A percentile compares a stretch with the other conserved stretches of the same genome.
Evolutionary conservation across 371 early-diverging fungal species (phyloP).

Genomic region (Spraguea lophii): DNA sequence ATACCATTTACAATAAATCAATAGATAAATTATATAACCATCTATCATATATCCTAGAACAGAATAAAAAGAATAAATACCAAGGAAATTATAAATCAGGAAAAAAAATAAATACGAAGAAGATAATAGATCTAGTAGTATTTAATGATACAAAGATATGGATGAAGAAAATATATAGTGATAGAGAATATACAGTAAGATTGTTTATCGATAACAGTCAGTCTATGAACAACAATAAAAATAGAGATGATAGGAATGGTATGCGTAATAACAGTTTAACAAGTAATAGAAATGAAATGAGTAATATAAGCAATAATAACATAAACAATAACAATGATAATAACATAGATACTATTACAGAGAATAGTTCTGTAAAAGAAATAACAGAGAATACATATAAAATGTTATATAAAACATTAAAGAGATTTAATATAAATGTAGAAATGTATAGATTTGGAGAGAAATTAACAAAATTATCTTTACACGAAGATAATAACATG

Average conservation of each 20-base stretch:
- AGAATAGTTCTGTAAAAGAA: neutral
- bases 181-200: constrained; percentile 86
- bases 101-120: constrained; percentile 95
- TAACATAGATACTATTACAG: neutral
- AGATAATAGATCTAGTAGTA: constrained; percentile 93
- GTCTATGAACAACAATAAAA: constrained; percentile 54
- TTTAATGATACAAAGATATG: constrained; percentile 94
- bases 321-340: constrained; percentile 15
- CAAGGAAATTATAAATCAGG: constrained; percentile 95
- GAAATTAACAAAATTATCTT: neutral
- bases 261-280: too few species aligned
- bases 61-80: constrained; percentile 76
- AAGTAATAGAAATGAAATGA: constrained; percentile 40
- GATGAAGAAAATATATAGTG: constrained; percentile 85
- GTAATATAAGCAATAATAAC: too few species aligned
- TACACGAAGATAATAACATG: neutral
- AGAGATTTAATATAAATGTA: neutral
- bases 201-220: constrained; percentile 90
- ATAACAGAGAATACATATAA: too few species aligned
- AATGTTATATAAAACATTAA: neutral
- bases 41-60: constrained; percentile 76
- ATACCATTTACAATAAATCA: neutral
- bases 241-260: constrained; percentile 34
- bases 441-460: neutral
- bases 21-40: constrained; percentile 47